A percentile compares a stretch with the other conserved stretches of the same genome.
Conservation (phyloP, 495 filamentous ascomycete species). For the Chaetomium tenue region DNA sequence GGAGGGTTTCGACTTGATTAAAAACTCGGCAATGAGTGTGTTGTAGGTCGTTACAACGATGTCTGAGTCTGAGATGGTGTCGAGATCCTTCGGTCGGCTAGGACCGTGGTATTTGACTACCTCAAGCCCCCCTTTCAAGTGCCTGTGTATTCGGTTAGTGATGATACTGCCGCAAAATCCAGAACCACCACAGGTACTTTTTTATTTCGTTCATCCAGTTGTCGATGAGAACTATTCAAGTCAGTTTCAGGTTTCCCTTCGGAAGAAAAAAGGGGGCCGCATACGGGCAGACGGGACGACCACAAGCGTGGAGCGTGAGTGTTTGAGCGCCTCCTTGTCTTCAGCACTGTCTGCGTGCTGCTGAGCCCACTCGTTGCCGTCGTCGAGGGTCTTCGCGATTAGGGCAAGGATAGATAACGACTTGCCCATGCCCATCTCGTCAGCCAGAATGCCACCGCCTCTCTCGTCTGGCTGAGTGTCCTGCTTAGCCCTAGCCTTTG, state of each 20-base stretch:
- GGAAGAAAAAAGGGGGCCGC: background rate
- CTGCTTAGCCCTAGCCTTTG: background rate
- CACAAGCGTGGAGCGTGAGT: conserved; percentile 1
- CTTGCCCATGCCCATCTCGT: background rate
- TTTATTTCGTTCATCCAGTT: background rate
- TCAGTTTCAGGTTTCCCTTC: background rate
- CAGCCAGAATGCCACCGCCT: background rate
- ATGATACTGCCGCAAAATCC: background rate
- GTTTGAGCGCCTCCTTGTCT: background rate
- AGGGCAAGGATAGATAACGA: background rate
- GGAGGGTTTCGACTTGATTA: conserved; percentile 1
- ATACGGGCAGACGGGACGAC: background rate
- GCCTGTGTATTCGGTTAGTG: background rate
- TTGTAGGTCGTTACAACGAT: background rate
- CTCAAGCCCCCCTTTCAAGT: background rate
- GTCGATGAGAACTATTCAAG: conserved; percentile 1
- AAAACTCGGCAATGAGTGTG: background rate
- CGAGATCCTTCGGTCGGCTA: background rate
- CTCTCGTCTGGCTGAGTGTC: conserved; percentile 2
- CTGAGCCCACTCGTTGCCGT: conserved; percentile 2
- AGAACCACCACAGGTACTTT: background rate
- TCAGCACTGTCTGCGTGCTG: background rate
- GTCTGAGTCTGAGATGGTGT: background rate
- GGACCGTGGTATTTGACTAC: background rate
- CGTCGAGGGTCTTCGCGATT: background rate